phyloP scores from a whole-genome alignment of 1,284 basidiomycete species.

The Schizopora paradoxa region DNA sequence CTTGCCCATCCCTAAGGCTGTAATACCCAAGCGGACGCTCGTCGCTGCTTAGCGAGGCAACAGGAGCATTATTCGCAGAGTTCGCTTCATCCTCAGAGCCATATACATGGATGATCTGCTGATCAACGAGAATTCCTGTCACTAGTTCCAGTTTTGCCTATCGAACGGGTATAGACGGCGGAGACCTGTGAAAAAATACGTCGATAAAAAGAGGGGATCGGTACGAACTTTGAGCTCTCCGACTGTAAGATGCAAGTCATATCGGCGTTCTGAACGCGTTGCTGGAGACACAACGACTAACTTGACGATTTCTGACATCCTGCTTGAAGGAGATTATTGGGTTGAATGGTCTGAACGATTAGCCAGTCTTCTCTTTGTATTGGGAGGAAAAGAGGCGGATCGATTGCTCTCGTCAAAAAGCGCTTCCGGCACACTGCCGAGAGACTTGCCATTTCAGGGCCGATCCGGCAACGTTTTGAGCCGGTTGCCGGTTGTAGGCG shows the following conservation, averaged over 20 bases:
- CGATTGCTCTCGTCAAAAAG: too few relatives aligned
- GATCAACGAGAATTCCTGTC: slow-evolving; percentile 79
- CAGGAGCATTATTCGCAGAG: slow-evolving; percentile 29
- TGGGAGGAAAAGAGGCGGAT: too few relatives aligned
- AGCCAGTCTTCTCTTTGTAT: too few relatives aligned
- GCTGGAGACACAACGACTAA: slow-evolving; percentile 82
- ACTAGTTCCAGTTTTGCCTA: slow-evolving; percentile 84
- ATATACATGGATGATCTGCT: slow-evolving; percentile 65
- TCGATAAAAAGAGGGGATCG: not conserved
- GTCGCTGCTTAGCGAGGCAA: slow-evolving; percentile 63
- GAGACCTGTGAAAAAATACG: slow-evolving; percentile 1
- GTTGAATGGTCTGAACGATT: too few relatives aligned
- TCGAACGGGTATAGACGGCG: slow-evolving; percentile 1
- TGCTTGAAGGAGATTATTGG: slow-evolving; percentile 1
- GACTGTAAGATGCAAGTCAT: slow-evolving; percentile 70
- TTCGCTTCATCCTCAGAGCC: slow-evolving; percentile 48
- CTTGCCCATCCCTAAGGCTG: slow-evolving; percentile 61
- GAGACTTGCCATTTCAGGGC: too few relatives aligned
- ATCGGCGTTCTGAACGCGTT: slow-evolving; percentile 80
- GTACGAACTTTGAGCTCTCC: slow-evolving; percentile 68
- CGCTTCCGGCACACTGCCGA: too few relatives aligned
- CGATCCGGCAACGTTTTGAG: too few relatives aligned
- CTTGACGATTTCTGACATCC: slow-evolving; percentile 53
- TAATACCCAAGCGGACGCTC: slow-evolving; percentile 67
- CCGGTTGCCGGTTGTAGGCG: too few relatives aligned